Base-by-base conservation (phyloP, 2,329 filamentous ascomycete species). In the Fusarium sp. region DNA sequence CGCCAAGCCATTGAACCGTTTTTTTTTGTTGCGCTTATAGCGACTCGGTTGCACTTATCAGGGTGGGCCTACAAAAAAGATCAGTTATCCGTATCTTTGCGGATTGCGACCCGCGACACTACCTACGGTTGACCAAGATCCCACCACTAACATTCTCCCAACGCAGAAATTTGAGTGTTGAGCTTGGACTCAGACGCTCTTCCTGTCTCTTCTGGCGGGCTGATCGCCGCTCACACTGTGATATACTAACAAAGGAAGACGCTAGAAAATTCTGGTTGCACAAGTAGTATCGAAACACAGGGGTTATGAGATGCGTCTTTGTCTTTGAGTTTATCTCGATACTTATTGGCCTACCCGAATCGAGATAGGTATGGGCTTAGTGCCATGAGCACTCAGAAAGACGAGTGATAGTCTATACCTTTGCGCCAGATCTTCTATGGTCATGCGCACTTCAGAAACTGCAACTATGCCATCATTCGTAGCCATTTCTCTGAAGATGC, bases 131-230 rank as follows among this genome's bases (percentile, higher is more conserved):
- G 34, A 69, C 36, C 37, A 46, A 40, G n/a, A 44, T 38, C 44
- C 66, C 60, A 57, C 59, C 62, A 67, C 57, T 37, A 58, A 42
- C 47, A 52, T 26, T 33, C 52, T 33, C n/a, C 28, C n/a, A 26
- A 18, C 15, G 62, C 44, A 57, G 60, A 56, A 16, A 34, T 41
- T 23, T 26, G 38, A 41, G 65, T 52, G 42, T 42, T 31, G 53
- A 46, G 49, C 55, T 62, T 49, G 15, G 51, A 58, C 33, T 58
- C 31, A 37, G 18, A 41, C 28, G 26, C 15, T 28, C 41, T 52
- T 16, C 18, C 26, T 40, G 36, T 47, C 36, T 42, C 26, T 52
- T 57, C 11, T 56, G 40, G 38, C 31, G 47, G 40, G 18, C 47
- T 50, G 31, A 47, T 46, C 30, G 40, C 34, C 45, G 28, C 28